phyloP scores from a whole-genome alignment of 2,329 filamentous ascomycete species.

The Calonectria honghensis region DNA sequence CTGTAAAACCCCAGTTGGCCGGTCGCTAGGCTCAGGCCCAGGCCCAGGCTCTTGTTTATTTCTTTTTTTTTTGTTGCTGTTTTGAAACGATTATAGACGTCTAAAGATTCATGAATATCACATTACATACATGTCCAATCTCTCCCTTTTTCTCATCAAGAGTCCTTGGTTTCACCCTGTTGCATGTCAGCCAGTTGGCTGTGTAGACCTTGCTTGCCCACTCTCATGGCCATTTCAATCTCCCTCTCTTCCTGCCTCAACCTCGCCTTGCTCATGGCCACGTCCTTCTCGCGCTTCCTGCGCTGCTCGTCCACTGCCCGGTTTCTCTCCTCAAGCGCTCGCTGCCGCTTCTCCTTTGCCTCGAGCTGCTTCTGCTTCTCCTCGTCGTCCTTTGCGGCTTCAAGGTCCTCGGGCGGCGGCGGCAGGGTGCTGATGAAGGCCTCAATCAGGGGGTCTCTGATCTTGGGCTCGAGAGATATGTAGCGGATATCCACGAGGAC shows the following conservation, averaged over 20 bases:
- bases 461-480: conserved; percentile 77
- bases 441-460: conserved; percentile 79
- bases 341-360: conserved; percentile 76
- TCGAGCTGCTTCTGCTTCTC: conserved; percentile 69
- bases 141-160: conserved; percentile 38
- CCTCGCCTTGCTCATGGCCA: conserved; percentile 76
- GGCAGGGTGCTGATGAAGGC: conserved; percentile 79
- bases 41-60: conserved; percentile 13
- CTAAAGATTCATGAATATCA: conserved; percentile 40
- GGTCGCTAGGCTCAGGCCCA: neutral
- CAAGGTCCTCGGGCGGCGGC: conserved; percentile 70
- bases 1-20: conserved; percentile 37
- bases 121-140: neutral
- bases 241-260: conserved; percentile 81
- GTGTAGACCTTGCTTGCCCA: conserved; percentile 79
- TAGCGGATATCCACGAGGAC: conserved; percentile 81
- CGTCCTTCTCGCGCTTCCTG: conserved; percentile 73
- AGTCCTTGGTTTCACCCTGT: conserved; percentile 46
- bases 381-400: conserved; percentile 69
- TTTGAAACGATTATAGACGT: conserved; percentile 13
- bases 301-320: conserved; percentile 78
- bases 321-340: conserved; percentile 80
- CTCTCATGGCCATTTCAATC: conserved; percentile 80
- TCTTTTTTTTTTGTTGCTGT: neutral
- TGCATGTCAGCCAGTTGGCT: conserved; percentile 71